phyloP scores from a whole-genome alignment of 2,329 filamentous ascomycete genomes.

The Aspergillus sp. region DNA sequence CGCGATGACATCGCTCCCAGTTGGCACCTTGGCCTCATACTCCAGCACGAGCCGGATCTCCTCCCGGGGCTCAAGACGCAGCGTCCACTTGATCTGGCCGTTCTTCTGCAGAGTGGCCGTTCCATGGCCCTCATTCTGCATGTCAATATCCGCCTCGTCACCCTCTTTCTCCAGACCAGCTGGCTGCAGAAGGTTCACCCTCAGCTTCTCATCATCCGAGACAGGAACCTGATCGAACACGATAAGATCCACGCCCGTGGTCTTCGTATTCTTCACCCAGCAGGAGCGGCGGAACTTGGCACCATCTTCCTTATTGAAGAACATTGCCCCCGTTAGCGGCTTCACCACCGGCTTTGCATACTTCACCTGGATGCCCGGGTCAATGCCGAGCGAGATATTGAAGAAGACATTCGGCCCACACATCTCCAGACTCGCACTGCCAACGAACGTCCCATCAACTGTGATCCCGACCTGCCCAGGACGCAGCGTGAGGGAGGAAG shows the following conservation, averaged over 20 bases:
- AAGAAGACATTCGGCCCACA: slow-evolving; percentile 29
- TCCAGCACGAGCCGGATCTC: slow-evolving; percentile 59
- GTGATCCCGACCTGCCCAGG: slow-evolving; percentile 27
- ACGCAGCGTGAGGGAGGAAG: slow-evolving; percentile 32
- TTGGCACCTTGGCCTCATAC: slow-evolving; percentile 61
- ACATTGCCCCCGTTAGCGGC: slow-evolving; percentile 22
- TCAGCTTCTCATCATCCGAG: slow-evolving; percentile 32
- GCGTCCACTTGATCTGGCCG: slow-evolving; percentile 61
- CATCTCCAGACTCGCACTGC: slow-evolving; percentile 24
- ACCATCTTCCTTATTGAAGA: slow-evolving; percentile 33
- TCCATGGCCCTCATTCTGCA: slow-evolving; percentile 55
- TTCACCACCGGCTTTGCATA: slow-evolving; percentile 32
- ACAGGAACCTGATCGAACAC: slow-evolving; percentile 36
- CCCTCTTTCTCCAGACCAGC: slow-evolving; percentile 28
- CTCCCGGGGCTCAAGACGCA: slow-evolving; percentile 58
- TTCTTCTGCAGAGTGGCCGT: slow-evolving; percentile 55
- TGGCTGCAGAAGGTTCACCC: slow-evolving; percentile 29
- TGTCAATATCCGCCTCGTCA: slow-evolving; percentile 13
- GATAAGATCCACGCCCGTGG: slow-evolving; percentile 24
- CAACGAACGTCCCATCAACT: slow-evolving; percentile 32
- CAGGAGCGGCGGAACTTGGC: slow-evolving; percentile 31
- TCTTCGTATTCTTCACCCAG: slow-evolving; percentile 34
- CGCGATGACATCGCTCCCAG: slow-evolving; percentile 16
- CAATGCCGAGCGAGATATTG: slow-evolving; percentile 33
- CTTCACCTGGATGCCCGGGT: slow-evolving; percentile 30